Conservation (phyloP, 352 stramenopile genomes). For the Peronosclerospora sorghi region DNA sequence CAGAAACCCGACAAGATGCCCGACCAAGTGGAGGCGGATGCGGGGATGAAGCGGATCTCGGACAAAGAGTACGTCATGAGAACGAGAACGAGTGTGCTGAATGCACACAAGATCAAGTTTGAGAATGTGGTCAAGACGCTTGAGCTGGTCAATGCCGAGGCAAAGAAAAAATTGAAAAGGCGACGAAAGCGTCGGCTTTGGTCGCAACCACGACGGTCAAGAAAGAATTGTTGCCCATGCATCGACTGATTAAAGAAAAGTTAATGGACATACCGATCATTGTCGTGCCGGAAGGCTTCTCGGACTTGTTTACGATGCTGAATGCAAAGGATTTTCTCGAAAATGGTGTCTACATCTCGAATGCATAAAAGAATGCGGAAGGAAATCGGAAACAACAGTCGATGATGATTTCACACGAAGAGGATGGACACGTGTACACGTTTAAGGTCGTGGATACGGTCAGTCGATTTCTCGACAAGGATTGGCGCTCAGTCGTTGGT, state of each 20-base stretch:
- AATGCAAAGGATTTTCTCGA: too few relatives aligned
- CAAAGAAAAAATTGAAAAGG: slow-evolving; percentile 84
- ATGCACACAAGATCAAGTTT: slow-evolving; percentile 72
- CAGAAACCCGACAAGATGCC: slow-evolving; percentile 31
- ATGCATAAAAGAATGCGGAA: too few relatives aligned
- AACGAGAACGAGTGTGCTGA: slow-evolving; percentile 64
- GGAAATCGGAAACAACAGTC: too few relatives aligned
- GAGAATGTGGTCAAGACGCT: slow-evolving; percentile 73
- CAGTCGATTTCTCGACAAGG: too few relatives aligned
- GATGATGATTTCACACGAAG: too few relatives aligned
- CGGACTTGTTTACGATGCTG: too few relatives aligned
- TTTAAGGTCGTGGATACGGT: too few relatives aligned
- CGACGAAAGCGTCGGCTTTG: slow-evolving; percentile 53
- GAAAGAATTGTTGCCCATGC: slow-evolving; percentile 65
- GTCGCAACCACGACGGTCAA: slow-evolving; percentile 23
- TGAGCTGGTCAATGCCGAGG: slow-evolving; percentile 74
- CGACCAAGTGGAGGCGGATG: slow-evolving; percentile 26
- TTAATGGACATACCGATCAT: slow-evolving; percentile 83
- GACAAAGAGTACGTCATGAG: slow-evolving; percentile 57
- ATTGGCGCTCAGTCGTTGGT: too few relatives aligned
- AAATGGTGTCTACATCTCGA: slow-evolving; percentile 65
- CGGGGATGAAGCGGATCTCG: slow-evolving; percentile 46
- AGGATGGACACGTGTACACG: too few relatives aligned
- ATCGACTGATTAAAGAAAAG: slow-evolving; percentile 61
- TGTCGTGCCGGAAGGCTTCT: slow-evolving; percentile 78